Conservation (phyloP, 495 filamentous ascomycete species). For the Delitschia confertaspora region DNA sequence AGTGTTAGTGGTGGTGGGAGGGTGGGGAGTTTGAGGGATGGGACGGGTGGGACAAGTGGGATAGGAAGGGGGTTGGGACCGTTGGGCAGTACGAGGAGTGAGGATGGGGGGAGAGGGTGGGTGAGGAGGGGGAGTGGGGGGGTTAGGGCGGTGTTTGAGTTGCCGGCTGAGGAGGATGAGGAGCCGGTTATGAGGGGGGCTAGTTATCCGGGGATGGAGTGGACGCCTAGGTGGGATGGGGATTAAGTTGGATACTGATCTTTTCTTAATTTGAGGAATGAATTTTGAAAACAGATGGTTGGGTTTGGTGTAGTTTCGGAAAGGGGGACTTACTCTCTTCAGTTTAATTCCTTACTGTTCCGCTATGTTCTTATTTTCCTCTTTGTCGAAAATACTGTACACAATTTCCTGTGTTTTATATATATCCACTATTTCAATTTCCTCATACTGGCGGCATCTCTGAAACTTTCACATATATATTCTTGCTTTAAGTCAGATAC, state of each 20-base stretch:
- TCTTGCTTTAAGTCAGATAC: not conserved
- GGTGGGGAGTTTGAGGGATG: slow-evolving; percentile 17
- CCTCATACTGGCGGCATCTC: not conserved
- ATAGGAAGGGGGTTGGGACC: not conserved
- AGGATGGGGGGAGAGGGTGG: not conserved
- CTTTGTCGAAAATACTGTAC: too few relatives aligned
- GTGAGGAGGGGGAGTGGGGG: slow-evolving; percentile 11
- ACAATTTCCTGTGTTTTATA: too few relatives aligned
- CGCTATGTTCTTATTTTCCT: too few relatives aligned
- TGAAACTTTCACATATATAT: too few relatives aligned
- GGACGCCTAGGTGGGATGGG: slow-evolving; percentile 18
- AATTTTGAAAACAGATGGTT: not conserved
- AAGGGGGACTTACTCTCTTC: too few relatives aligned
- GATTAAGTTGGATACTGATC: slow-evolving; percentile 3
- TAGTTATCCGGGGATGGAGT: slow-evolving; percentile 24
- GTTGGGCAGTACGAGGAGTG: too few relatives aligned
- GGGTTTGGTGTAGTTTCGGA: too few relatives aligned
- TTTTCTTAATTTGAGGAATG: not conserved
- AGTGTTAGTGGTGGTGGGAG: slow-evolving; percentile 19
- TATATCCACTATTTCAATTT: not conserved
- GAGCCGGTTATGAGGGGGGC: slow-evolving; percentile 26
- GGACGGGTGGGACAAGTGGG: not conserved
- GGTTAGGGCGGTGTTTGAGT: slow-evolving; percentile 17
- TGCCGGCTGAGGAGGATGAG: slow-evolving; percentile 27
- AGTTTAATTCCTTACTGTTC: too few relatives aligned